These are phyloP conservation scores for Allium fistulosum DNA, from an alignment of 106 monocot species.

Conservation along the genomic window DNA sequence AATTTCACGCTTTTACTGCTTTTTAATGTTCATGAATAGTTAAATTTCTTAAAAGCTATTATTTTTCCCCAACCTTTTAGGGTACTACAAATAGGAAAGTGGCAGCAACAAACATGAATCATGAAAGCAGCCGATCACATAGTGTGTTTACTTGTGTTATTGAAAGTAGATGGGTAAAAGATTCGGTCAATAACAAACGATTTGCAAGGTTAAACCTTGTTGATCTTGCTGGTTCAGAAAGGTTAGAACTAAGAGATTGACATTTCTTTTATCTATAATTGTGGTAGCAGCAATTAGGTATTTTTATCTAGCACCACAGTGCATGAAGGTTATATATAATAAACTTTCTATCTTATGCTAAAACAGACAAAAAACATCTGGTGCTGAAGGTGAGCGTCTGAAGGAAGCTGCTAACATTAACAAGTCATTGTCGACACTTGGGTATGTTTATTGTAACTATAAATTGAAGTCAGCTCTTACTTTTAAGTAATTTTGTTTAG, in stretches of 20 bases:
- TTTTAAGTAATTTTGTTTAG: too few species aligned
- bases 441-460: conserved; percentile 28
- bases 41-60: too few species aligned
- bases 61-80: conserved; percentile 11
- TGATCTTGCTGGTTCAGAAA: conserved; percentile 95
- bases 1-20: neutral
- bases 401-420: conserved; percentile 96
- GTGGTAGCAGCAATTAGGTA: neutral
- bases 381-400: conserved; percentile 87
- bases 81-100: conserved; percentile 90
- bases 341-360: neutral
- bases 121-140: conserved; percentile 93
- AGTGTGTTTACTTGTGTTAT: conserved; percentile 95
- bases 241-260: conserved; percentile 23
- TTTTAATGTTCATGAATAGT: too few species aligned
- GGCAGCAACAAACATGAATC: conserved; percentile 94
- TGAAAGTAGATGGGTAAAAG: conserved; percentile 86
- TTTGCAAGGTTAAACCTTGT: conserved; percentile 95
- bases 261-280: neutral
- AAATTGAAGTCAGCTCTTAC: neutral
- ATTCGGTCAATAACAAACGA: conserved; percentile 52
- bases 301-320: too few species aligned
- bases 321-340: neutral
- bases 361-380: conserved; percentile 86
- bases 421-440: conserved; percentile 94